phyloP scores from a whole-genome alignment of 1,284 basidiomycete genomes.

The Ceraceosorus guamensis region DNA sequence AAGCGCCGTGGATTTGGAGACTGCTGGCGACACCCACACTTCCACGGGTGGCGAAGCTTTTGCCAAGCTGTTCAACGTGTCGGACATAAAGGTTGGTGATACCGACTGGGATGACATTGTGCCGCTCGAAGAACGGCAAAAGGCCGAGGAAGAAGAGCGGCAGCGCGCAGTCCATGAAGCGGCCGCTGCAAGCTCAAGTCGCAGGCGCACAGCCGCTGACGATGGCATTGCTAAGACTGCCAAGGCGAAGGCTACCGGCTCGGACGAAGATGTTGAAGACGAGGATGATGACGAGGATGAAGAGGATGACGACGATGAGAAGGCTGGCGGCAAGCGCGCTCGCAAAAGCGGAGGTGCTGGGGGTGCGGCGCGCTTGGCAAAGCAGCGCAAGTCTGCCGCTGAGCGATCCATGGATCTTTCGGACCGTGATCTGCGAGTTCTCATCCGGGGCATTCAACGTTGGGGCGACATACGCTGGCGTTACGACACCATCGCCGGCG shows the following conservation, averaged over 20 bases:
- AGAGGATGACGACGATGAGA: slow-evolving; percentile 49
- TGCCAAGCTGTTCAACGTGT: slow-evolving; percentile 88
- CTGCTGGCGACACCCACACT: slow-evolving; percentile 63
- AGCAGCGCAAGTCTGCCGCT: slow-evolving; percentile 60
- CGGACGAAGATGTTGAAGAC: slow-evolving; percentile 64
- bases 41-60: slow-evolving; percentile 95
- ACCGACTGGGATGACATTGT: slow-evolving; percentile 96
- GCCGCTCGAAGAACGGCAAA: slow-evolving; percentile 80
- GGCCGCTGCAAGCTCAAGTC: slow-evolving; percentile 54
- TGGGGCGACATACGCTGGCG: slow-evolving; percentile 96
- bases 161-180: slow-evolving; percentile 60
- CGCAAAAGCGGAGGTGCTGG: slow-evolving; percentile 15
- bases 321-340: slow-evolving; percentile 5
- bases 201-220: slow-evolving; percentile 67
- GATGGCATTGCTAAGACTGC: slow-evolving; percentile 50
- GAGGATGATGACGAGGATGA: slow-evolving; percentile 49
- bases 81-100: slow-evolving; percentile 87
- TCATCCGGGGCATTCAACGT: slow-evolving; percentile 88
- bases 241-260: slow-evolving; percentile 4
- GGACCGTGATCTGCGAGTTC: slow-evolving; percentile 89
- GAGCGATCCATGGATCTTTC: slow-evolving; percentile 94
- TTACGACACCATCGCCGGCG: slow-evolving; percentile 84
- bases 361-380: slow-evolving; percentile 10
- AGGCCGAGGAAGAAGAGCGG: slow-evolving; percentile 58
- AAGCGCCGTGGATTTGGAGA: slow-evolving; percentile 94